Evolutionary conservation across 495 filamentous ascomycete species (phyloP).

Genomic region (Aspergillus mulundensis): DNA sequence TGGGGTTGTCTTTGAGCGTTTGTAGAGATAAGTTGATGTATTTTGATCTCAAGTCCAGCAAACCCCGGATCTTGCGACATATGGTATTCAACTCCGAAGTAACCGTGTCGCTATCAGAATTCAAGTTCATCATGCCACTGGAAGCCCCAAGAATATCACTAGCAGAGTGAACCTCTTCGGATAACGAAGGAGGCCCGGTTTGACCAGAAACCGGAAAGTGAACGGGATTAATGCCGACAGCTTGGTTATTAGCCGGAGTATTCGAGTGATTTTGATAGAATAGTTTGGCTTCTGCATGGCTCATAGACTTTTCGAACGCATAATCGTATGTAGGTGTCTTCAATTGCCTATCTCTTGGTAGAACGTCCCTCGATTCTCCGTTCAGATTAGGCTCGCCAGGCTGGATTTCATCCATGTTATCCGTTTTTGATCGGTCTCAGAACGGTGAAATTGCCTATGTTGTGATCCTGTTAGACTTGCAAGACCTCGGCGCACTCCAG

Average conservation of each 20-base stretch:
- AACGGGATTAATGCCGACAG: background rate
- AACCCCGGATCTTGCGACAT: constrained; percentile 79
- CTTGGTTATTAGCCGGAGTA: background rate
- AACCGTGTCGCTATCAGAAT: constrained; percentile 49
- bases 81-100: constrained; percentile 78
- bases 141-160: constrained; percentile 11
- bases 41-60: constrained; percentile 80
- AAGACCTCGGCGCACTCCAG: too few species aligned
- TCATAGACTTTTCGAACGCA: constrained; percentile 85
- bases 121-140: constrained; percentile 14
- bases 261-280: constrained; percentile 87
- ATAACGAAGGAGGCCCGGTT: background rate
- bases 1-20: constrained; percentile 74
- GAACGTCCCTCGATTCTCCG: constrained; percentile 48
- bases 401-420: constrained; percentile 22
- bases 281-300: constrained; percentile 85
- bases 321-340: constrained; percentile 83
- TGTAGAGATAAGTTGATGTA: constrained; percentile 89
- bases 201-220: constrained; percentile 1
- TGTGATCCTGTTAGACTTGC: too few species aligned
- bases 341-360: constrained; percentile 69
- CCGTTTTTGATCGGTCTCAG: background rate
- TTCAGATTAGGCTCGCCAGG: constrained; percentile 13
- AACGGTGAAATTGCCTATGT: background rate
- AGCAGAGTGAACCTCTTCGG: background rate